Percentiles rank a stretch among this genome's conserved stretches.
These are phyloP conservation scores for Monosporascus cannonballus DNA, from an alignment of 2,329 filamentous ascomycete species.

Conservation along the genomic window DNA sequence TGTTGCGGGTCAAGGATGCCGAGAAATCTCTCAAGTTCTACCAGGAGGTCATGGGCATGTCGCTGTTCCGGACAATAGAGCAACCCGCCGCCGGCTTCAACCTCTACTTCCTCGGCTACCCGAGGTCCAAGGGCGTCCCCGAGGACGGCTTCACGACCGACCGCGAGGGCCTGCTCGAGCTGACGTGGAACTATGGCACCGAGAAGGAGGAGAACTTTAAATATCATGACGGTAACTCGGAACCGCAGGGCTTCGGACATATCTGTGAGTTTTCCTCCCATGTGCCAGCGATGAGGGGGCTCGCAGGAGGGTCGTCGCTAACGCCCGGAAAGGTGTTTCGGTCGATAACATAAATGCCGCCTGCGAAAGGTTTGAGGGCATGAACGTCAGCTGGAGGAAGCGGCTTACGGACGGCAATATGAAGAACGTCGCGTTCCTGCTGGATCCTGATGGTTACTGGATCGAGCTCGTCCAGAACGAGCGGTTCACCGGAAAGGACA, in stretches of 20 bases:
- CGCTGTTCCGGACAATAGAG: conserved; percentile 66
- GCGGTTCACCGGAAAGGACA: conserved; percentile 48
- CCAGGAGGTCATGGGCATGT: conserved; percentile 86
- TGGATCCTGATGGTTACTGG: conserved; percentile 87
- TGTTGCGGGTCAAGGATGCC: conserved; percentile 86
- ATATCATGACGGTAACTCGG: conserved; percentile 88
- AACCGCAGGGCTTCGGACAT: conserved; percentile 92
- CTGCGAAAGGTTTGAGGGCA: conserved; percentile 76
- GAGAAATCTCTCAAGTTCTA: conserved; percentile 73
- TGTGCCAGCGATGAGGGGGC: not conserved
- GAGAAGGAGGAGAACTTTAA: conserved; percentile 79
- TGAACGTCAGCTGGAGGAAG: conserved; percentile 90
- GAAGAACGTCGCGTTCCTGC: conserved; percentile 88
- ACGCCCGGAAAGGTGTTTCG: conserved; percentile 52
- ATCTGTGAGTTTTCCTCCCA: conserved; percentile 58
- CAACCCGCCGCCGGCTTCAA: conserved; percentile 70
- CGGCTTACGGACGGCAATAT: conserved; percentile 83
- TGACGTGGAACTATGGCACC: conserved; percentile 80
- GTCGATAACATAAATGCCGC: conserved; percentile 88
- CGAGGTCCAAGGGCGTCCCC: conserved; percentile 46
- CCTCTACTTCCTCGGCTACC: conserved; percentile 88
- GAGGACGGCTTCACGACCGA: conserved; percentile 53
- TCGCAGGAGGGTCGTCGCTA: not conserved
- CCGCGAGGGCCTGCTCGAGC: conserved; percentile 79
- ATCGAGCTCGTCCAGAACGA: conserved; percentile 77